Conservation (phyloP, 2,329 filamentous ascomycete species). For the Teratosphaeria zuluensis region DNA sequence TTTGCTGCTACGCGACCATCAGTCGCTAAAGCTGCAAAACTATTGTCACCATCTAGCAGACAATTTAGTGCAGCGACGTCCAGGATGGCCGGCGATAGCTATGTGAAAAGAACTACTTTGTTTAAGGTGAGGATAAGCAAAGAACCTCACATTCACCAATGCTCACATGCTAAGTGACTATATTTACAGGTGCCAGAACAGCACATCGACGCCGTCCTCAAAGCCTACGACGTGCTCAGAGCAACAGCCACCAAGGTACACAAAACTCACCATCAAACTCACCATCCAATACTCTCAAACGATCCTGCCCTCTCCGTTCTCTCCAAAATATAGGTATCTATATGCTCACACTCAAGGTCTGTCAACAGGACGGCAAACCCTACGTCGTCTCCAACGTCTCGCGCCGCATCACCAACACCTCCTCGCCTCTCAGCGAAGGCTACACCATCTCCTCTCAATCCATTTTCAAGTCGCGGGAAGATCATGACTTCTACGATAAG, state of each 20-base stretch:
- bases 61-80: not conserved
- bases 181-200: slow-evolving; percentile 21
- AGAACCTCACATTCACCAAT: not conserved
- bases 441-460: slow-evolving; percentile 56
- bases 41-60: not conserved
- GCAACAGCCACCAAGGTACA: slow-evolving; percentile 35
- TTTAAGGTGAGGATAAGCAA: slow-evolving; percentile 40
- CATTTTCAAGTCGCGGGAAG: slow-evolving; percentile 53
- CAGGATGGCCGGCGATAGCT: not conserved
- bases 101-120: slow-evolving; percentile 42
- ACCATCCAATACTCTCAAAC: not conserved
- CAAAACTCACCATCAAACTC: too few relatives aligned
- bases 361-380: slow-evolving; percentile 56
- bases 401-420: slow-evolving; percentile 16
- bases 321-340: not conserved
- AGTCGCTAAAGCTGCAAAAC: not conserved
- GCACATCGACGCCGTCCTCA: slow-evolving; percentile 35
- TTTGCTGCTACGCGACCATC: not conserved
- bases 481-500: slow-evolving; percentile 62
- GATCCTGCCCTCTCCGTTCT: not conserved
- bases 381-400: slow-evolving; percentile 49
- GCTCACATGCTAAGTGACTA: not conserved
- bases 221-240: slow-evolving; percentile 35
- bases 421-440: slow-evolving; percentile 47
- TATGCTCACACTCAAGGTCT: not conserved